Conservation (phyloP, 352 stramenopile genomes). For the Pythium inflatum region DNA sequence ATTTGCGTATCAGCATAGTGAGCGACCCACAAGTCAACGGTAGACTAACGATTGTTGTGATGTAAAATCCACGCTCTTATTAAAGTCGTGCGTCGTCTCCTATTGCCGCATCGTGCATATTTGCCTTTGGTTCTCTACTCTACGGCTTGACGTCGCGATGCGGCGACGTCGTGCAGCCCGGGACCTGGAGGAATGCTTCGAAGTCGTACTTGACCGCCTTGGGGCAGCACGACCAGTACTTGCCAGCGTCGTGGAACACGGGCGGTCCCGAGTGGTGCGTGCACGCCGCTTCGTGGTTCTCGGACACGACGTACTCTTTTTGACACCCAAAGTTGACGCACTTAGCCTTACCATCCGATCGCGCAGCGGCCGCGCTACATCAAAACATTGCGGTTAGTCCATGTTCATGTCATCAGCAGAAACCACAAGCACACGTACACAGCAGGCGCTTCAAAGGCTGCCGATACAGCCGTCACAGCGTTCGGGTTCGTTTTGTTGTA, state of each 20-base stretch:
- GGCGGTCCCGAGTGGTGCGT: conserved; percentile 86
- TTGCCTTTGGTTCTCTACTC: no score
- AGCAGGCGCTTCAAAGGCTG: conserved; percentile 61
- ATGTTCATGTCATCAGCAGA: conserved; percentile 23
- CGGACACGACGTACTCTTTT: conserved; percentile 89
- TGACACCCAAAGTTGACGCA: conserved; percentile 93
- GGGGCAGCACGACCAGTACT: conserved; percentile 94
- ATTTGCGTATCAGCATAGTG: conserved; percentile 4
- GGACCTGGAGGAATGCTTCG: conserved; percentile 92
- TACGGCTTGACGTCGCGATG: conserved; percentile 79
- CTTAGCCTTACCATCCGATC: conserved; percentile 87
- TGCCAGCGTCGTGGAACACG: conserved; percentile 93
- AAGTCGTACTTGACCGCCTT: conserved; percentile 95
- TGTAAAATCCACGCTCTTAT: no score
- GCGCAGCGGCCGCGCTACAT: conserved; percentile 43
- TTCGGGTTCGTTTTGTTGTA: conserved; percentile 92
- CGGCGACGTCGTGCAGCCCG: conserved; percentile 80
- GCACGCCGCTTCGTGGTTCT: conserved; percentile 82
- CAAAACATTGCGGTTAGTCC: neutral
- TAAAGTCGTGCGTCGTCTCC: no score
- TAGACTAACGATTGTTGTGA: no score
- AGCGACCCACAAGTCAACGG: no score
- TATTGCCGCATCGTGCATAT: no score
- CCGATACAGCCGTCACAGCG: conserved; percentile 83
- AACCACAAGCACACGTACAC: conserved; percentile 32